Conservation (phyloP, 2,329 filamentous ascomycete genomes). For the Talaromyces sp. region DNA sequence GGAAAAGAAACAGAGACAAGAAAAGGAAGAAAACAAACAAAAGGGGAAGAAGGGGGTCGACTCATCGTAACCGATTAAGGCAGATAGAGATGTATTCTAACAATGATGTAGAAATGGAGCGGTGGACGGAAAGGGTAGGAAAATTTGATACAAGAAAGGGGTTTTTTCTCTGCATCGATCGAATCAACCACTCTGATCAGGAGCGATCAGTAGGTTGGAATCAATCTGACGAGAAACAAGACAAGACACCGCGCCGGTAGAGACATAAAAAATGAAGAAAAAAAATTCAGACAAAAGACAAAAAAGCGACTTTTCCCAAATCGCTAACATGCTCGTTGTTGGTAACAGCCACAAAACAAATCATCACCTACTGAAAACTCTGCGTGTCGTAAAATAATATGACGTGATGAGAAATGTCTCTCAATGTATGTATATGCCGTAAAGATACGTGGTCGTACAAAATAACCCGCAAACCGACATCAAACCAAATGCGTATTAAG, state of each 20-base stretch:
- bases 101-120: slow-evolving; percentile 6
- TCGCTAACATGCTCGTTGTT: slow-evolving; percentile 34
- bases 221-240: slow-evolving; percentile 9
- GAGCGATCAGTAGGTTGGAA: neutral
- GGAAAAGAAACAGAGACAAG: slow-evolving; percentile 21
- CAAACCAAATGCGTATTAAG: slow-evolving; percentile 5
- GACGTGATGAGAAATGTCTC: slow-evolving; percentile 26
- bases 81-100: slow-evolving; percentile 18
- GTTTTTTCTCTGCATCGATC: neutral
- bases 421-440: slow-evolving; percentile 11
- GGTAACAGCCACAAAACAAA: slow-evolving; percentile 29
- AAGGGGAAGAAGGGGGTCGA: slow-evolving; percentile 19
- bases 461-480: slow-evolving; percentile 18
- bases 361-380: slow-evolving; percentile 25
- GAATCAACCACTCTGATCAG: neutral
- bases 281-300: slow-evolving; percentile 21
- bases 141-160: slow-evolving; percentile 14
- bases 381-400: slow-evolving; percentile 31
- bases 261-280: slow-evolving; percentile 17
- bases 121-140: neutral
- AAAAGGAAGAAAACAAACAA: slow-evolving; percentile 24
- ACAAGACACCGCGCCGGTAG: slow-evolving; percentile 21
- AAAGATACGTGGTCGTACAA: slow-evolving; percentile 31
- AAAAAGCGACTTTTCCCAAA: slow-evolving; percentile 37
- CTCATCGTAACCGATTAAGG: slow-evolving; percentile 8